Evolutionary conservation across 345 rosid species (phyloP).

Genomic region (Turritis glabra): DNA sequence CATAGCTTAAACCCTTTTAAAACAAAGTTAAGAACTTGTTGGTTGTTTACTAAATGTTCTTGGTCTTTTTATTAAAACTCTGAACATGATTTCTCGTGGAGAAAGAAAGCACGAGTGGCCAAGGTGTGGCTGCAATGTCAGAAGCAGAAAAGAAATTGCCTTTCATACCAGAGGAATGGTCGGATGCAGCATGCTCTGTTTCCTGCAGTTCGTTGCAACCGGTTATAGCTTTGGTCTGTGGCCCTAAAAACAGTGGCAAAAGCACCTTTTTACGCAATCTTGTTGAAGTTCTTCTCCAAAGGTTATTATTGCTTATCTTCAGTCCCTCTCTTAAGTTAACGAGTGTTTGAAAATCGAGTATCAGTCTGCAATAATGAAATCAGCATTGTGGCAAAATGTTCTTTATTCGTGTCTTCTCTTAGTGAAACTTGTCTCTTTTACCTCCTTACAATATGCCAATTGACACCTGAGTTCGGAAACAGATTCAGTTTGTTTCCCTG

Average conservation of each 20-base stretch:
- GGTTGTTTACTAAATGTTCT: neutral
- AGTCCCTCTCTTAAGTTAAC: neutral
- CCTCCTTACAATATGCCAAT: neutral
- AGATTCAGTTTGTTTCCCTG: neutral
- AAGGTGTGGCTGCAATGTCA: slow-evolving; percentile 38
- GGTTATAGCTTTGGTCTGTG: slow-evolving; percentile 63
- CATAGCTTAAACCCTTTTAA: slow-evolving; percentile 2
- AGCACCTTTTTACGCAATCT: slow-evolving; percentile 87
- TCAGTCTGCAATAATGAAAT: neutral
- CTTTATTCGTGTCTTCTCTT: neutral
- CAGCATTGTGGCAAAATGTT: neutral
- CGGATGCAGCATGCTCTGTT: slow-evolving; percentile 60
- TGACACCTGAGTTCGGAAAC: neutral
- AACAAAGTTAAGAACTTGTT: too few species aligned
- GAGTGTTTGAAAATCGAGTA: neutral
- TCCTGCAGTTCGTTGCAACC: slow-evolving; percentile 54
- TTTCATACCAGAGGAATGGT: slow-evolving; percentile 69
- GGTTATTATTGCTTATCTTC: slow-evolving; percentile 39
- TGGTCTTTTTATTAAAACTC: neutral
- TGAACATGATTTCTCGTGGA: neutral
- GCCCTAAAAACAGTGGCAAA: slow-evolving; percentile 84
- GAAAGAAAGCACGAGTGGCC: neutral
- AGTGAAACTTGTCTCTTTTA: neutral
- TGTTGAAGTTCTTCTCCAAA: slow-evolving; percentile 71
- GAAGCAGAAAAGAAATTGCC: slow-evolving; percentile 50